phyloP scores from a whole-genome alignment of 2,329 filamentous ascomycete species.

The Parascedosporium putredinis region DNA sequence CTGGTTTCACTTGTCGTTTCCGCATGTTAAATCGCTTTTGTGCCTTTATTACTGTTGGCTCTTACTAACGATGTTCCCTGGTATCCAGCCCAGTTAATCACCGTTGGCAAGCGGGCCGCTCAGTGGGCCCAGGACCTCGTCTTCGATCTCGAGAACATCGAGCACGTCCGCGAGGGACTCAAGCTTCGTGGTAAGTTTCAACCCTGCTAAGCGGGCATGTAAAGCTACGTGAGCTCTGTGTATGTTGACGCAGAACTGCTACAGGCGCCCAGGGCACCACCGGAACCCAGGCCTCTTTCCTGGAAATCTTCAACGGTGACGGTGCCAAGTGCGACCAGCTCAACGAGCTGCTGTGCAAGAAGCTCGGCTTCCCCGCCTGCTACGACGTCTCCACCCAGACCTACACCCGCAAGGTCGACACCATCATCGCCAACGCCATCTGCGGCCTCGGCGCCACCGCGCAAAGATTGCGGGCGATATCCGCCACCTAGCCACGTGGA shows the following conservation, averaged over 20 bases:
- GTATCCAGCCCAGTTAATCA: constrained; percentile 7
- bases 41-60: no score
- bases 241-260: no score
- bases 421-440: constrained; percentile 67
- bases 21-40: no score
- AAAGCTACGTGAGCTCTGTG: neutral
- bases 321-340: constrained; percentile 39
- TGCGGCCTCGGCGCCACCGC: constrained; percentile 69
- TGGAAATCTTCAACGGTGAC: constrained; percentile 37
- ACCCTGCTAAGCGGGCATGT: constrained; percentile 19
- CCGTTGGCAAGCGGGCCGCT: constrained; percentile 55
- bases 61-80: no score
- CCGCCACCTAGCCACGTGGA: constrained; percentile 61
- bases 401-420: constrained; percentile 68
- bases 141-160: constrained; percentile 63
- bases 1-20: neutral
- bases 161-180: constrained; percentile 56
- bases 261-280: constrained; percentile 37
- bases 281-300: constrained; percentile 54
- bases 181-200: constrained; percentile 67
- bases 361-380: constrained; percentile 39
- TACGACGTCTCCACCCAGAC: constrained; percentile 54
- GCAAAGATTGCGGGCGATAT: constrained; percentile 61
- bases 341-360: constrained; percentile 45
- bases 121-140: constrained; percentile 59